phyloP scores from a whole-genome alignment of 1,284 basidiomycete genomes.

The Pascua guehoae region DNA sequence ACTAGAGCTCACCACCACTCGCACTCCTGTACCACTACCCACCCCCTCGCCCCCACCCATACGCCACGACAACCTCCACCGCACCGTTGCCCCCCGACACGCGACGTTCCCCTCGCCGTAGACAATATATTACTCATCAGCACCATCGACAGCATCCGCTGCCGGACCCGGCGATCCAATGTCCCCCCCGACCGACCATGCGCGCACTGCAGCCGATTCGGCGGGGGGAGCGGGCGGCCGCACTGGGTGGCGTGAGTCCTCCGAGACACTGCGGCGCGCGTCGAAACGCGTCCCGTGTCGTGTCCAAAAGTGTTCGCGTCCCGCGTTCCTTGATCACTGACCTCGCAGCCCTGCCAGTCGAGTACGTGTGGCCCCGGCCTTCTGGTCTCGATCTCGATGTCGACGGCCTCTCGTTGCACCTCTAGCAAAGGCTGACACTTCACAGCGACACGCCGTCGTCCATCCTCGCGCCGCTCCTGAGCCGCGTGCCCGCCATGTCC shows the following conservation, averaged over 20 bases:
- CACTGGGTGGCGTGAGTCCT: constrained; percentile 2
- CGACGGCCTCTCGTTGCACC: background rate
- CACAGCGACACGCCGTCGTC: constrained; percentile 22
- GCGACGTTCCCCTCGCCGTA: too few species aligned
- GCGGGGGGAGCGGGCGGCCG: background rate
- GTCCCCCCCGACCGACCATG: too few species aligned
- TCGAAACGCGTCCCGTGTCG: background rate
- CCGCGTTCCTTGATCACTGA: background rate
- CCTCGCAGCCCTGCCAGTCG: constrained; percentile 8
- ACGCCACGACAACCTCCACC: too few species aligned
- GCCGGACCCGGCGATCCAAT: too few species aligned
- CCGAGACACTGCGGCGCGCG: background rate
- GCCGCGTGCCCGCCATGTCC: constrained; percentile 22
- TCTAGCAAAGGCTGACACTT: background rate
- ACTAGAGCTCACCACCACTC: too few species aligned
- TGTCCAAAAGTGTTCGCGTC: background rate
- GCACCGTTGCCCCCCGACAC: too few species aligned
- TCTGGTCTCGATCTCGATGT: too few species aligned
- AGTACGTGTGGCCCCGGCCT: background rate
- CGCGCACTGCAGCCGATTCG: too few species aligned
- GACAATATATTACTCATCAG: too few species aligned
- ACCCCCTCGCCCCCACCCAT: too few species aligned
- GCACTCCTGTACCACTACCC: too few species aligned
- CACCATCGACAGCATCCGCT: too few species aligned
- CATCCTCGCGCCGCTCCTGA: constrained; percentile 30